Evolutionary conservation across 768 basidiomycete species (phyloP), one percentile per base, ranked within the genome.

Genomic region (Podaxis sp.): DNA sequence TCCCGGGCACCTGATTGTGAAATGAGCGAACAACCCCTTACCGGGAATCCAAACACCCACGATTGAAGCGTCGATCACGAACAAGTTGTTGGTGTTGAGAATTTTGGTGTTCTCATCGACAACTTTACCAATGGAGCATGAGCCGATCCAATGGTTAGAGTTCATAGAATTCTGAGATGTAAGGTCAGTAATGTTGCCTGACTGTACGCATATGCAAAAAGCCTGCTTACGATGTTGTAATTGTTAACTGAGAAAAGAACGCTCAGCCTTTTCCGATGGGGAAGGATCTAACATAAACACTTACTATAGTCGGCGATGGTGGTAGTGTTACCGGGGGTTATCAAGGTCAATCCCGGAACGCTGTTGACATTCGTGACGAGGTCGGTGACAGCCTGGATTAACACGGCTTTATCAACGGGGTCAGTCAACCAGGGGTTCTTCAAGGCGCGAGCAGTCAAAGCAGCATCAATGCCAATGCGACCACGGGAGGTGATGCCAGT

Each of bases 131-230:
- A 17, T 61, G 17, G 53, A 24, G 22, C 53, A 55, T 29, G 53
- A 47, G 29, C 84, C 85, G 17, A 85, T 81, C 86, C 86, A 87
- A 70, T 88, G 86, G 67, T 88, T 88, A 4, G 84, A 85, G 72
- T 83, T 76, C 73, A 86, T 73, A 24, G 75, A 75, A 17, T 64
- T 68, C 76, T 77, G 41, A 17, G 17, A 43, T 43, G 8, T 13
- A n/a, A 15, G 5, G 17, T 43, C 3, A 43, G 15, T 0, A 43
- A 7, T 29, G n/a, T 43, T 17, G 17, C 15, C 17, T 5, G 15
- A 4, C 2, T 43, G 2, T n/a, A 43, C 41, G 5, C 41, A 43
- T 15, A 43, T 6, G 41, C n/a, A 41, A 15, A 27, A 13, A 3
- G 40, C 27, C 27, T 17, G 15, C 67, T 60, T 65, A 74, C 74